Conservation (phyloP, 148 eudicot species). For the Cornus controversa region DNA sequence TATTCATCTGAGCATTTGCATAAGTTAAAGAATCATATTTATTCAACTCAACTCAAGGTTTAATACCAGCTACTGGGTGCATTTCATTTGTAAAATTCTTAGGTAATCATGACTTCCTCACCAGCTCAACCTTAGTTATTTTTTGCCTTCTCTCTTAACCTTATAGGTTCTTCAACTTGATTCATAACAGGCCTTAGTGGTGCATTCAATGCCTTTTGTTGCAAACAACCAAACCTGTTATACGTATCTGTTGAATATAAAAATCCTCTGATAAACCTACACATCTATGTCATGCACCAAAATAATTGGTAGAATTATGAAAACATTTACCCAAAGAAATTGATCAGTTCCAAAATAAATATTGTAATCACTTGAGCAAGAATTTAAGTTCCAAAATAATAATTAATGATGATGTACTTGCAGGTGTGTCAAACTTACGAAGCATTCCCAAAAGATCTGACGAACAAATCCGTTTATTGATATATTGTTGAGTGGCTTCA, state of each 20-base stretch:
- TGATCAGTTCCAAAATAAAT: neutral
- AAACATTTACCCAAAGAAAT: neutral
- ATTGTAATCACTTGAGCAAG: no score
- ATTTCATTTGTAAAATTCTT: no score
- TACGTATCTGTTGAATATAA: neutral
- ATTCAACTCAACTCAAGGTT: neutral
- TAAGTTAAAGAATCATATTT: neutral
- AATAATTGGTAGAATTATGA: neutral
- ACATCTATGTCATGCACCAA: neutral
- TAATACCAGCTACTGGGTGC: no score
- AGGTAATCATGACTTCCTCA: neutral
- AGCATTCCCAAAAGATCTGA: slow-evolving; percentile 59
- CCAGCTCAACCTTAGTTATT: neutral
- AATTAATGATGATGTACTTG: neutral
- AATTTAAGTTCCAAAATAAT: neutral
- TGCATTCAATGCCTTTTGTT: neutral
- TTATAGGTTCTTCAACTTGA: neutral
- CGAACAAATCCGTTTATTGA: slow-evolving; percentile 42
- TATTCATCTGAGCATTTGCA: no score
- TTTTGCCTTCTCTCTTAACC: no score
- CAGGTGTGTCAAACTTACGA: slow-evolving; percentile 49
- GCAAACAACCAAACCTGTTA: neutral
- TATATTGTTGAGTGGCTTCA: slow-evolving; percentile 58
- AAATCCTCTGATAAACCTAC: neutral
- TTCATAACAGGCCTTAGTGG: neutral